Base-by-base conservation (phyloP, 495 filamentous ascomycete species). In the Annulohypoxylon stygium region DNA sequence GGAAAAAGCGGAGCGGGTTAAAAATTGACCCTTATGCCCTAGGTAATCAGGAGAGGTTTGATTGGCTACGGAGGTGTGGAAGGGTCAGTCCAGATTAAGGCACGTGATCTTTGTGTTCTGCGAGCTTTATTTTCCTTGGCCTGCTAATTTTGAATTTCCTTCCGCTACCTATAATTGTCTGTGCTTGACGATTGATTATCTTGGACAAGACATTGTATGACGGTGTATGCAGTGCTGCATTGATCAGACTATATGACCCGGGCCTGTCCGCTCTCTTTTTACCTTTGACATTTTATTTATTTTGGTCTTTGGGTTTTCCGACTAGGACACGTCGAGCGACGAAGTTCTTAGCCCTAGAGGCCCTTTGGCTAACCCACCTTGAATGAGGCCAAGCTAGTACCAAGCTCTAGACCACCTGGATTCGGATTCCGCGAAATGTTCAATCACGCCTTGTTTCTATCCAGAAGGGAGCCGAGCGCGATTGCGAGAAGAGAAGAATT, bases 81-180 rank as follows among this genome's bases (percentile, higher is more conserved):
- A 23, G 20, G 57, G 14, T 41, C 23, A 9, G 18, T 26, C 34
- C 41, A 33, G 55, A 59, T 59, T 41, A 33, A 37, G n/a, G 18
- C 66, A 69, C 66, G 66, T 69, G 66, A 69, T 47, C 18, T 67
- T 16, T 9, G 8, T 58, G 5, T 9, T 41, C 7, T 37, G 4
- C 8, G 5, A 41, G 36, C 54, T 59, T 59, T 20, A 11, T 23
- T 59, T 59, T 59, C 33, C 37, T 33, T 9, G 9, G 48, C 7
- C 10, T 54, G 50, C 33, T 11, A 30, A 54, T 3, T 26, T 58
- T 39, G 14, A 48, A 47, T 47, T 3, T 61, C 10, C n/a, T 23
- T 11, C 37, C 39, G 12, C 18, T 18, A 10, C 16, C 16, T 47
- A 12, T 63, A 16, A 37, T 39, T 11, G 2, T 39, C 23, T 39